Percentiles rank a stretch among this genome's conserved stretches.
phyloP scores from a whole-genome alignment of 108 stramenopile species.

The Cyclotella cryptica region DNA sequence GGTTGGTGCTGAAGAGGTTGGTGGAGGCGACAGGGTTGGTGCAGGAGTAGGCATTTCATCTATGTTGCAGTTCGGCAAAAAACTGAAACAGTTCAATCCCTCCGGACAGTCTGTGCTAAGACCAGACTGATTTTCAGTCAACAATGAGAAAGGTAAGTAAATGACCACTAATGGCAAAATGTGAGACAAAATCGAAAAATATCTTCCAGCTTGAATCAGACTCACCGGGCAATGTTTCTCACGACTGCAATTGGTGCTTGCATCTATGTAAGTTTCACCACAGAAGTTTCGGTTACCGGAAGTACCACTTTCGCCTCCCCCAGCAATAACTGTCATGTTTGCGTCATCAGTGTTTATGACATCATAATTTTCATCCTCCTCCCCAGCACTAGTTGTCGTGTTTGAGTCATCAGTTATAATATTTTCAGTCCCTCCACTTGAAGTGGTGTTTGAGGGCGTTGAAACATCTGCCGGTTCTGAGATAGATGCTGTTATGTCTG shows the following conservation, averaged over 20 bases:
- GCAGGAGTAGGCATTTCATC: slow-evolving; percentile 11
- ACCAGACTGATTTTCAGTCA: slow-evolving; percentile 6
- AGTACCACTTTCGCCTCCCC: not conserved
- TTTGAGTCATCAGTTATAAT: not conserved
- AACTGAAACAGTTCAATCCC: slow-evolving; percentile 16
- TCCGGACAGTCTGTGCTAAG: slow-evolving; percentile 18
- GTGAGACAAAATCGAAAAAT: no score
- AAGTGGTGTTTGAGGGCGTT: not conserved
- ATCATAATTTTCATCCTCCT: slow-evolving; percentile 2
- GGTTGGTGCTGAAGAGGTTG: slow-evolving; percentile 1
- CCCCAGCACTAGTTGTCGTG: not conserved
- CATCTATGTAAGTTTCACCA: slow-evolving; percentile 20
- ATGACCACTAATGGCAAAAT: not conserved
- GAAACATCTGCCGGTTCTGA: not conserved
- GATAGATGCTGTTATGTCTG: not conserved
- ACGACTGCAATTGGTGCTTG: slow-evolving; percentile 17
- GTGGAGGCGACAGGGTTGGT: slow-evolving; percentile 5
- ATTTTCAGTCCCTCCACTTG: not conserved
- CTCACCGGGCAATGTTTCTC: slow-evolving; percentile 39
- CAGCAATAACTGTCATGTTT: not conserved
- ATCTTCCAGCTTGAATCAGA: no score
- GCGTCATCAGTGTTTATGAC: not conserved
- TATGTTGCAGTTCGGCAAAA: slow-evolving; percentile 19
- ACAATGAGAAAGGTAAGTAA: not conserved
- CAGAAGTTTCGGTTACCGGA: slow-evolving; percentile 35